Evolutionary conservation across 352 stramenopile genomes (phyloP), one percentile per base, ranked within the genome.

Genomic region (Achlya hypogyna): DNA sequence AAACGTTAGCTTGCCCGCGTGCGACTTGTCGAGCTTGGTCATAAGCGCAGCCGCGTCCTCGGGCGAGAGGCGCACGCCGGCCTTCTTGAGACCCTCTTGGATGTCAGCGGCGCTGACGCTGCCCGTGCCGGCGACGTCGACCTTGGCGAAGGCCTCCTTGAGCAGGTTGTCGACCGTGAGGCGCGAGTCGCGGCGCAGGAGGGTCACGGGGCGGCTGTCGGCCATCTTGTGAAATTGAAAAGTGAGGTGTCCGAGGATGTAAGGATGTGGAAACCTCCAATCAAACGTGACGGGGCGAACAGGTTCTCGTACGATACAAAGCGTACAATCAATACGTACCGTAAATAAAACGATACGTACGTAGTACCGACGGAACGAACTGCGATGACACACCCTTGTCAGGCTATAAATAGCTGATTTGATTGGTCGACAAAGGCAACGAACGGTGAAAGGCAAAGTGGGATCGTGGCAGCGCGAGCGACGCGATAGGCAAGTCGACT

Each of bases 131-230:
- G 91, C 73, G n/a, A 72, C 71, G 71, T 93, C 84, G 14, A 91
- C 74, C 52, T 80, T 81, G 64, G 83, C 78, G 73, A 93, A 93
- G 20, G 84, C 75, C 38, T 91, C 82, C 45, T 74, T 78, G 51
- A 93, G 72, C 31, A 93, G 72, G 42, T 79, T 70, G 71, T 93
- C 84, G 14, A 93, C 84, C 5, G 84, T 90, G 51, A 89, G 69
- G 59, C 84, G 84, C 71, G 84, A 93, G 69, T 81, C 87, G 77
- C 84, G 82, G 43, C 84, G 84, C 69, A 91, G 72, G 42, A 93
- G 34, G 42, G 20, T 45, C 12, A 40, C 62, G 59, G 59, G 60
- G 29, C 28, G 43, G 47, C 18, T 58, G n/a, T 67, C 60, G 38
- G 40, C 28, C 60, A 67, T 67, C 0, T 20, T 22, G 6, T 16